Base-by-base conservation (phyloP, 2,329 filamentous ascomycete species). In the Botrytis elliptica region DNA sequence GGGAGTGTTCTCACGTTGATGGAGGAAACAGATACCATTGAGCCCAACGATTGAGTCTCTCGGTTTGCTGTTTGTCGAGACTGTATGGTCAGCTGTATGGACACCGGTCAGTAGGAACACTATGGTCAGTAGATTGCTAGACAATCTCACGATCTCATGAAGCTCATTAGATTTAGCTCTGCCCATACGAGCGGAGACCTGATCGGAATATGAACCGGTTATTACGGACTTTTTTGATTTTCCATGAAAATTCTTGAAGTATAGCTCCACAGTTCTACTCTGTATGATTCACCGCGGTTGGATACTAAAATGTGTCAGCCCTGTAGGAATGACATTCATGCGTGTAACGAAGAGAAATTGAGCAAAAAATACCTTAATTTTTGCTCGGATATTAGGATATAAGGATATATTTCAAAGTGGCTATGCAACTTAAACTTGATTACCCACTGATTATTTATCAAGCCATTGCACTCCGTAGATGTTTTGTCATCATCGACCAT, bases 211-310 rank as follows among this genome's bases (percentile, higher is more conserved):
- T 38, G 18, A 36, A 20, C 12, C 36, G 44, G 65, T 49, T 40
- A 25, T 68, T 68, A n/a, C 65, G 65, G 65, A 68, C 65, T 55
- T 68, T 68, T 36, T 16, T n/a, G 33, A 40, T 40, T 67, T 68
- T 55, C 65, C 65, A 40, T 68, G 46, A n/a, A 68, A 40, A 49
- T 36, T 68, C 25, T 55, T 22, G 36, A 55, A 18, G 65, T 18
- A 22, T 1, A 22, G 44, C 44, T 55, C 65, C 46, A 55, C 46
- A 18, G 16, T 42, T 16, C 33, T 68, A 14, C 52, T 57, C n/a
- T 57, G 52, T 18, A 14, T 40, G 25, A 18, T 67, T 29, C 36
- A 38, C 65, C 16, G 25, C 29, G 65, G 46, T 52, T 67, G 44
- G 46, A 40, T n/a, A 42, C 52, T 57, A 63, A 38, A 36, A 52